Percentiles rank a stretch among this genome's conserved stretches.
Conservation (phyloP, 257 asterid genomes). For the Gentiana dahurica region DNA sequence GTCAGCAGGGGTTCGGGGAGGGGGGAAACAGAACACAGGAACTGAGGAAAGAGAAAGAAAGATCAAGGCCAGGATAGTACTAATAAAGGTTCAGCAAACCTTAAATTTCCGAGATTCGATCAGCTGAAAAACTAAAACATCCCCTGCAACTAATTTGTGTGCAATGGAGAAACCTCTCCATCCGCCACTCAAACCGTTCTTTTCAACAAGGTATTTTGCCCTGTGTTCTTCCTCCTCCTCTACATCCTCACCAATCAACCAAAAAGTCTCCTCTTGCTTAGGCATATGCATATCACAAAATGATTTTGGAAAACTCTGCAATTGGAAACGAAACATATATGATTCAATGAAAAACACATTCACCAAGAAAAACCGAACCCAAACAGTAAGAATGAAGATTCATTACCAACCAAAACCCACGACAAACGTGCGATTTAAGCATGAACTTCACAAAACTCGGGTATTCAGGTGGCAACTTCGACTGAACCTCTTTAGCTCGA, state of each 20-base stretch:
- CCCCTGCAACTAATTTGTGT: constrained; percentile 58
- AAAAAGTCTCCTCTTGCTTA: constrained; percentile 29
- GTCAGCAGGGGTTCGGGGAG: background rate
- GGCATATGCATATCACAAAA: constrained; percentile 49
- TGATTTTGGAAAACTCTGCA: constrained; percentile 41
- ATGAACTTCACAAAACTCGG: constrained; percentile 1
- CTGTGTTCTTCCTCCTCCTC: constrained; percentile 25
- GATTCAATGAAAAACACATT: no score
- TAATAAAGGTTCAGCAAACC: background rate
- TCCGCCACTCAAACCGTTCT: constrained; percentile 64
- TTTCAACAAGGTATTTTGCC: constrained; percentile 39
- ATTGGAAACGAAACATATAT: constrained; percentile 1
- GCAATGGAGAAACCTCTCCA: constrained; percentile 66
- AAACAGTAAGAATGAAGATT: no score
- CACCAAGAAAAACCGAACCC: no score
- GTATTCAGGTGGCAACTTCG: background rate
- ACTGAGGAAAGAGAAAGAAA: no score
- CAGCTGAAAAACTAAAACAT: constrained; percentile 49
- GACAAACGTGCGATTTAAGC: constrained; percentile 2
- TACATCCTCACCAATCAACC: constrained; percentile 31
- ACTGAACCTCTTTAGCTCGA: background rate
- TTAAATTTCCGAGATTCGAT: constrained; percentile 8
- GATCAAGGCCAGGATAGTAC: no score
- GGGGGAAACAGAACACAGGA: background rate
- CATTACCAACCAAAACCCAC: constrained; percentile 2